Conservation (phyloP, 75 land plant species). For the Pinus taeda region DNA sequence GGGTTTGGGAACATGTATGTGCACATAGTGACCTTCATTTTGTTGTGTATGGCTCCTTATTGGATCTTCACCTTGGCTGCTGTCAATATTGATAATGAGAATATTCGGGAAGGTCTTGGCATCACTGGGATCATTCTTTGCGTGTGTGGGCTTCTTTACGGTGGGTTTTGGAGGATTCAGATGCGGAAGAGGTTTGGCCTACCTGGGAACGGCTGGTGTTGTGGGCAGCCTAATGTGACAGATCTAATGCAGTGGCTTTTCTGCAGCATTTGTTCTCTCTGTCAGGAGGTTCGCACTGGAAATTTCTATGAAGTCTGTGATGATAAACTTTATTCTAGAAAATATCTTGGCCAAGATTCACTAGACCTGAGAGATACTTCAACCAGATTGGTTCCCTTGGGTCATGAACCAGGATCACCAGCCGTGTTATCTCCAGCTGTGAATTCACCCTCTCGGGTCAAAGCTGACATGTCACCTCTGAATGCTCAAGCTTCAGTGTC, state of each 20-base stretch:
- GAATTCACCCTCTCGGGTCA: neutral
- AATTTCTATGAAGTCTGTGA: slow-evolving; percentile 59
- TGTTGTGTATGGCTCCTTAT: slow-evolving; percentile 73
- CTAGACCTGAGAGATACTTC: neutral
- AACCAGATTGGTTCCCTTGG: slow-evolving; percentile 1
- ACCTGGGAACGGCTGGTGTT: slow-evolving; percentile 56
- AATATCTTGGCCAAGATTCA: neutral
- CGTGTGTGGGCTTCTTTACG: slow-evolving; percentile 77
- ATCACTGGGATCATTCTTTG: slow-evolving; percentile 65
- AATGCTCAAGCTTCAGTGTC: neutral
- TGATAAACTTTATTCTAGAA: slow-evolving; percentile 37
- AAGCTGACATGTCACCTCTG: neutral
- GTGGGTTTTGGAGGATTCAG: slow-evolving; percentile 88
- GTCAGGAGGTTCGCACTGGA: slow-evolving; percentile 88
- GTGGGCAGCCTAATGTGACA: slow-evolving; percentile 51
- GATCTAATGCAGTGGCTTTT: slow-evolving; percentile 86
- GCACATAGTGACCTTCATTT: slow-evolving; percentile 79
- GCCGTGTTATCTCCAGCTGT: neutral
- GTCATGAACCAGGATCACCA: slow-evolving; percentile 10
- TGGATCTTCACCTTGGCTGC: slow-evolving; percentile 80
- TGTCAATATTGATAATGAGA: slow-evolving; percentile 57
- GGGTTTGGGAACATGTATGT: slow-evolving; percentile 95
- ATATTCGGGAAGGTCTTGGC: slow-evolving; percentile 39
- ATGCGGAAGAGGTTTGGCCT: slow-evolving; percentile 78
- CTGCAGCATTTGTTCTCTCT: slow-evolving; percentile 82